phyloP scores from a whole-genome alignment of 306 rosid genomes.

The Phaseolus lunatus region DNA sequence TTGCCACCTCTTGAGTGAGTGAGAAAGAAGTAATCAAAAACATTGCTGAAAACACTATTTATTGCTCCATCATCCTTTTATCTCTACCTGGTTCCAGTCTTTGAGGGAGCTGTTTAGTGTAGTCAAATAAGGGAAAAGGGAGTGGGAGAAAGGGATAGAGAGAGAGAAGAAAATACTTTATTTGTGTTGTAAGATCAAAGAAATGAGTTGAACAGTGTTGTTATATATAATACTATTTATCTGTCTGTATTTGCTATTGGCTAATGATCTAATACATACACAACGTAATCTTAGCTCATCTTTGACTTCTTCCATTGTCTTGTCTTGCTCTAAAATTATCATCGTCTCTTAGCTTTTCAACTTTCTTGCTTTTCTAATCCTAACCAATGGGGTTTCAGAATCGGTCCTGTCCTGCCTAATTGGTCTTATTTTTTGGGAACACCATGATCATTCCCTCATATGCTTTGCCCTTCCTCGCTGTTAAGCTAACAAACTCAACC shows the following conservation, averaged over 20 bases:
- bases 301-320: conserved; percentile 59
- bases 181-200: conserved; percentile 50
- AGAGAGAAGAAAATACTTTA: conserved; percentile 11
- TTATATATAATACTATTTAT: conserved; percentile 5
- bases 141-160: conserved; percentile 7
- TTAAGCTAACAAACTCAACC: background rate
- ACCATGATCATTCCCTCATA: conserved; percentile 60
- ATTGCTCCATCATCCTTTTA: conserved; percentile 46
- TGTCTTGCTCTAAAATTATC: conserved; percentile 47
- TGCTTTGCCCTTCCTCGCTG: conserved; percentile 46
- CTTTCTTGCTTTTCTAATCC: conserved; percentile 47
- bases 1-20: conserved; percentile 77
- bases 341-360: conserved; percentile 33
- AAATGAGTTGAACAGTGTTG: conserved; percentile 51
- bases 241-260: conserved; percentile 18
- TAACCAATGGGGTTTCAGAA: conserved; percentile 59
- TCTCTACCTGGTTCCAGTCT: conserved; percentile 50
- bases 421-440: conserved; percentile 64
- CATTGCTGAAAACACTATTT: conserved; percentile 48
- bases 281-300: conserved; percentile 49
- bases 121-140: conserved; percentile 57
- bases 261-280: conserved; percentile 1
- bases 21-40: conserved; percentile 37
- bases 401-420: conserved; percentile 53
- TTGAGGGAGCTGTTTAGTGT: conserved; percentile 45